These are phyloP conservation scores for Ophiocordyceps sinensis DNA, from an alignment of 2,329 filamentous ascomycete genomes.

Conservation along the genomic window DNA sequence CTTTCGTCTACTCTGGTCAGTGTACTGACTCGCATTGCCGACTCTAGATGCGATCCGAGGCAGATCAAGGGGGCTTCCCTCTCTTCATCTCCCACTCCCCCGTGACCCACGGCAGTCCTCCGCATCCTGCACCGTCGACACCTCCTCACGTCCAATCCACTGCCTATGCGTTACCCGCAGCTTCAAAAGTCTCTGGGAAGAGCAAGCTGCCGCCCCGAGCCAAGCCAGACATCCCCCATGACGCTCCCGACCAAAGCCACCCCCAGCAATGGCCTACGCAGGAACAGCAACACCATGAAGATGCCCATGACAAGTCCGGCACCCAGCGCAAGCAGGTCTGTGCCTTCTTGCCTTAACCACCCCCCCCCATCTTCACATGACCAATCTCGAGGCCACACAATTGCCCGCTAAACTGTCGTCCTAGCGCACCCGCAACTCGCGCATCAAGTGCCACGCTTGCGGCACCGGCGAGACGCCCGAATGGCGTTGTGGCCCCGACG, in stretches of 20 bases:
- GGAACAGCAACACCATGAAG: neutral
- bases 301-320: neutral
- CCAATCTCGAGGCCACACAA: no score
- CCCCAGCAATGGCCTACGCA: no score
- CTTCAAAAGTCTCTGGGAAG: no score
- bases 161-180: no score
- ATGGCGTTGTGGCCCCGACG: slow-evolving; percentile 61
- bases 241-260: no score
- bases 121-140: neutral
- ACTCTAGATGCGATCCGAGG: neutral
- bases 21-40: neutral
- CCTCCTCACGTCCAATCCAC: neutral
- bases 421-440: neutral
- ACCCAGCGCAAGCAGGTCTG: neutral
- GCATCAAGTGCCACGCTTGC: slow-evolving; percentile 27
- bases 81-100: slow-evolving; percentile 1
- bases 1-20: neutral
- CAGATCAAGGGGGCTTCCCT: neutral
- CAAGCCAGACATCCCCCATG: no score
- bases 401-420: neutral
- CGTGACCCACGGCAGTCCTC: neutral
- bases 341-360: neutral
- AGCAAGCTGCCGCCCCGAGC: no score
- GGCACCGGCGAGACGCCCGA: slow-evolving; percentile 63
- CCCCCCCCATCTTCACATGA: neutral